Percentiles rank a stretch among this genome's conserved stretches.
phyloP scores from a whole-genome alignment of 1,139 yeast species.

The Nakaseomyces kungkrabaensis region DNA sequence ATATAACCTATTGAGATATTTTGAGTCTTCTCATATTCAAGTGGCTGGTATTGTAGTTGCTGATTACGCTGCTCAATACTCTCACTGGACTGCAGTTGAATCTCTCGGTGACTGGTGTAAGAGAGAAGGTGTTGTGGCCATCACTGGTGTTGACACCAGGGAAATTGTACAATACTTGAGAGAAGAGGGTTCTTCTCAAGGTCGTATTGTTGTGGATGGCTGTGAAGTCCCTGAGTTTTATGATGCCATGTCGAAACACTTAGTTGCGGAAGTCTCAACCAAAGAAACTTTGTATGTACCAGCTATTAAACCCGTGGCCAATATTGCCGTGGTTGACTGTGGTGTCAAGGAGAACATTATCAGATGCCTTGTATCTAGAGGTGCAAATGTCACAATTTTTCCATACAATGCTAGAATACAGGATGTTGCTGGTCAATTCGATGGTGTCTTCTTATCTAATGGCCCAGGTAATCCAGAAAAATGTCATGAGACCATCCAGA shows the following conservation, averaged over 20 bases:
- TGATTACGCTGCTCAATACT: constrained; percentile 87
- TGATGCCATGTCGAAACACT: constrained; percentile 71
- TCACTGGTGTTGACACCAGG: constrained; percentile 95
- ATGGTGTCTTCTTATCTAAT: constrained; percentile 88
- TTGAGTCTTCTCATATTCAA: constrained; percentile 85
- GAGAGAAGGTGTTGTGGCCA: constrained; percentile 93
- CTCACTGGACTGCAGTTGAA: constrained; percentile 99
- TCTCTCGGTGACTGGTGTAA: constrained; percentile 92
- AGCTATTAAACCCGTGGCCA: constrained; percentile 35
- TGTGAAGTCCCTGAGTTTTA: background rate
- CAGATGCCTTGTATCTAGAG: constrained; percentile 87
- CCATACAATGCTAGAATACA: constrained; percentile 93
- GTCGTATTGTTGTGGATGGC: constrained; percentile 80
- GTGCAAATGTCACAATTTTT: constrained; percentile 91
- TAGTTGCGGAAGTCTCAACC: constrained; percentile 90
- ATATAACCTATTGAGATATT: constrained; percentile 73
- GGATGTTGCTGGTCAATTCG: constrained; percentile 83
- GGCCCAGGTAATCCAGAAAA: constrained; percentile 99
- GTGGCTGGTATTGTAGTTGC: constrained; percentile 95
- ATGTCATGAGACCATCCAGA: constrained; percentile 70
- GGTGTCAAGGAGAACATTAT: constrained; percentile 96
- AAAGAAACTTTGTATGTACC: constrained; percentile 90
- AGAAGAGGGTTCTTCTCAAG: constrained; percentile 91
- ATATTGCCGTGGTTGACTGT: constrained; percentile 90
- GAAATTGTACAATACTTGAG: constrained; percentile 84